phyloP scores from a whole-genome alignment of 257 asterid genomes.

The Lycium ferocissimum region DNA sequence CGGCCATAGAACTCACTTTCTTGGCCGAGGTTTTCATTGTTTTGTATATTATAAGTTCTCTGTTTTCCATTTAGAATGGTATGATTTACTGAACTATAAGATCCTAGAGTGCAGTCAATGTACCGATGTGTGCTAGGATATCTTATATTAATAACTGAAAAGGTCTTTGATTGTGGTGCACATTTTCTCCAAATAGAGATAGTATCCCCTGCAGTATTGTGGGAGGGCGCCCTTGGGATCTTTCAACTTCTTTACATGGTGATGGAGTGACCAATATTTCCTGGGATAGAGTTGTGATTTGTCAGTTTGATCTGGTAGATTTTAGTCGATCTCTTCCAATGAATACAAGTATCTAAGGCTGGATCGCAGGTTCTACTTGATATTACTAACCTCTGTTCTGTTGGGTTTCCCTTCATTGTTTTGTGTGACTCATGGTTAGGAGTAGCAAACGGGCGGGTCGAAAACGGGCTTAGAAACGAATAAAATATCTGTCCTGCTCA shows the following conservation, averaged over 20 bases:
- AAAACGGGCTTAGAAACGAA: no score
- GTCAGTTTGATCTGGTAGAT: background rate
- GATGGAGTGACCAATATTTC: background rate
- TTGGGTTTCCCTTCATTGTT: background rate
- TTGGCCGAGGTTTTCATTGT: no score
- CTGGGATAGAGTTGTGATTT: background rate
- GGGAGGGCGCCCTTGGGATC: background rate
- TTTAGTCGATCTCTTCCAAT: conserved; percentile 4
- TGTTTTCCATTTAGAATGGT: background rate
- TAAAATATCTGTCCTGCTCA: no score
- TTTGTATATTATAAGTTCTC: no score
- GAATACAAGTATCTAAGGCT: background rate
- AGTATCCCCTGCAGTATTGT: background rate
- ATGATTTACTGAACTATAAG: background rate
- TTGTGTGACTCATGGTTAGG: background rate
- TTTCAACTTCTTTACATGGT: conserved; percentile 1
- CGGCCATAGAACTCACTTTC: no score
- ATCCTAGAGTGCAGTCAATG: conserved; percentile 7
- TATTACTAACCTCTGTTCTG: background rate
- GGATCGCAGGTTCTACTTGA: background rate
- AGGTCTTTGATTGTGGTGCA: background rate
- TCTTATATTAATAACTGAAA: background rate
- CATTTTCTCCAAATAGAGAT: conserved; percentile 6
- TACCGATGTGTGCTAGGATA: background rate
- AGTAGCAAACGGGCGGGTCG: no score